Percentiles rank a stretch among this genome's conserved stretches.
phyloP scores from a whole-genome alignment of 2,329 filamentous ascomycete species.

The Arthrobotrys pseudoclavata region DNA sequence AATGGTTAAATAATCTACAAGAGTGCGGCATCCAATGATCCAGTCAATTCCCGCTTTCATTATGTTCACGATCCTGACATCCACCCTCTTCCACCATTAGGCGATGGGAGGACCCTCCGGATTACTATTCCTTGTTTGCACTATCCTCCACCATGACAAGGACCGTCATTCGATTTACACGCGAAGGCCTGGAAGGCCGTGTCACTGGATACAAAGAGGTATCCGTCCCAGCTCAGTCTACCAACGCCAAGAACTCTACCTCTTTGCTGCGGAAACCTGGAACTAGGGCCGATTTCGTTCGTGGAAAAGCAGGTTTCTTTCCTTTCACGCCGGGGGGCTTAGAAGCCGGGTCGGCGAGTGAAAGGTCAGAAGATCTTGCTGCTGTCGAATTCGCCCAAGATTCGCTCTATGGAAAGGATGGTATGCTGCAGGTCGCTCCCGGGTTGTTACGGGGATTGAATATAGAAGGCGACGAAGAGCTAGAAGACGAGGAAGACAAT shows the following conservation, averaged over 20 bases:
- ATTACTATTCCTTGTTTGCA: slow-evolving; percentile 77
- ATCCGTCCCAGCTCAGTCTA: slow-evolving; percentile 87
- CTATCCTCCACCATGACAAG: slow-evolving; percentile 91
- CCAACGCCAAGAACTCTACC: slow-evolving; percentile 94
- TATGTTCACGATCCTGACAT: slow-evolving; percentile 39
- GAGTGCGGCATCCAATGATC: slow-evolving; percentile 71
- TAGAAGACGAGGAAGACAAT: slow-evolving; percentile 70
- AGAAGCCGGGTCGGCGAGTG: slow-evolving; percentile 76
- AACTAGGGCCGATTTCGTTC: slow-evolving; percentile 87
- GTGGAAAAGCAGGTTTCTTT: slow-evolving; percentile 92
- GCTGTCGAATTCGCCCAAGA: slow-evolving; percentile 76
- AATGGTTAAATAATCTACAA: slow-evolving; percentile 91
- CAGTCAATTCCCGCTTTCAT: slow-evolving; percentile 23
- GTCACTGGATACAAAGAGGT: slow-evolving; percentile 96
- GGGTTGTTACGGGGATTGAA: slow-evolving; percentile 84
- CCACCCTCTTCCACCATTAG: slow-evolving; percentile 64
- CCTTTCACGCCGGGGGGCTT: slow-evolving; percentile 93
- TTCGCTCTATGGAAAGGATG: slow-evolving; percentile 73
- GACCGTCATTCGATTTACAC: slow-evolving; percentile 91
- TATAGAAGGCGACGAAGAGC: slow-evolving; percentile 74
- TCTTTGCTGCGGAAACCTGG: slow-evolving; percentile 89
- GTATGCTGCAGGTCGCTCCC: slow-evolving; percentile 83
- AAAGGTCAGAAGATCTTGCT: slow-evolving; percentile 86
- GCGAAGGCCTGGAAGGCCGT: slow-evolving; percentile 90
- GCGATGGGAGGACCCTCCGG: slow-evolving; percentile 83